Conservation (phyloP, 2,329 filamentous ascomycete genomes). For the Cladophialophora carrionii region DNA sequence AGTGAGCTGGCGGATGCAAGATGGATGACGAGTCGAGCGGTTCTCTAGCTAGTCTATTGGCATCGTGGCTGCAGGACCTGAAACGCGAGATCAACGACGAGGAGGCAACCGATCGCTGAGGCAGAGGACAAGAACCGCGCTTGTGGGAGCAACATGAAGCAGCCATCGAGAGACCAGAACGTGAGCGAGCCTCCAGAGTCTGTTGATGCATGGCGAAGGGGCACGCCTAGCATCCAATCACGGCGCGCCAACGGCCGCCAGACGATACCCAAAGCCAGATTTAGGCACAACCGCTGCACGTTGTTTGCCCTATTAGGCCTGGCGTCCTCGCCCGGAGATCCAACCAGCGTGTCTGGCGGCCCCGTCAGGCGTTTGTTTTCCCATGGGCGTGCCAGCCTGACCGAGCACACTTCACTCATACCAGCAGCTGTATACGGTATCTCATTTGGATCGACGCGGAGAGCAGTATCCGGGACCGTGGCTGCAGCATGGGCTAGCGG, state of each 20-base stretch:
- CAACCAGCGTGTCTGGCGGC: conserved; percentile 7
- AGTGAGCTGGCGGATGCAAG: conserved; percentile 7
- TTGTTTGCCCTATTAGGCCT: conserved; percentile 14
- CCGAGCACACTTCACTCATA: conserved; percentile 10
- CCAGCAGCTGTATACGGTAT: not conserved
- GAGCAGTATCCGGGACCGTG: not conserved
- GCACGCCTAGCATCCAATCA: conserved; percentile 10
- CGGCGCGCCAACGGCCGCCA: not conserved
- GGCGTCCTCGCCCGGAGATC: conserved; percentile 14
- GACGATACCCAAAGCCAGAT: conserved; percentile 1
- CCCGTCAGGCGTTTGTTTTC: not conserved
- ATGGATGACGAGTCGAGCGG: conserved; percentile 26
- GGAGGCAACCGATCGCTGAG: conserved; percentile 12
- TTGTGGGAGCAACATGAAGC: conserved; percentile 18
- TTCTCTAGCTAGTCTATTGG: conserved; percentile 14
- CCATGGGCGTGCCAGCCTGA: conserved; percentile 19
- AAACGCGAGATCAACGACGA: conserved; percentile 21
- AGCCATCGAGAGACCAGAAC: conserved; percentile 9
- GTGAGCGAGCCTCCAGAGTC: not conserved
- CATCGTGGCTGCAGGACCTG: conserved; percentile 22
- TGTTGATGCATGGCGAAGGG: conserved; percentile 7
- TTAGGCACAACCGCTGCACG: conserved; percentile 10
- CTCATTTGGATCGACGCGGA: not conserved
- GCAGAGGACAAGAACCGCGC: conserved; percentile 3
- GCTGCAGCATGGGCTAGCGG: not conserved